Percentiles rank a stretch among this genome's conserved stretches.
These are phyloP conservation scores for Helicostylum pulchrum DNA, from an alignment of 192 early-diverging fungal genomes.

Conservation along the genomic window DNA sequence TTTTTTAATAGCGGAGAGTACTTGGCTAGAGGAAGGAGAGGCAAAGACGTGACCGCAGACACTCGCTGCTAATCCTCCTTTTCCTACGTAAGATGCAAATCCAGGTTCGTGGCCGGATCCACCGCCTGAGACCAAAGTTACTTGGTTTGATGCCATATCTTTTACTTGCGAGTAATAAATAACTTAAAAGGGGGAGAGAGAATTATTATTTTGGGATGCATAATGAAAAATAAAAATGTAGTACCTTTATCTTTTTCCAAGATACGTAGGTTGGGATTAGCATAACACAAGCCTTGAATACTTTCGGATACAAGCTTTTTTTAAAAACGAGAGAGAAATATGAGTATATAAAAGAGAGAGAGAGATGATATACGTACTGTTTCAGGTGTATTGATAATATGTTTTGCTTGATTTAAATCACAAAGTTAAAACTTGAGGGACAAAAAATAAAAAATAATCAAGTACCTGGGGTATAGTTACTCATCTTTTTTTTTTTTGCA, in stretches of 20 bases:
- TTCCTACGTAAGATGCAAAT: slow-evolving; percentile 75
- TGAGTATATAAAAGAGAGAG: too few species aligned
- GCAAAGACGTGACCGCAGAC: slow-evolving; percentile 87
- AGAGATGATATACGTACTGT: too few species aligned
- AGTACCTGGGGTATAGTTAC: too few species aligned
- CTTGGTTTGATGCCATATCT: slow-evolving; percentile 51
- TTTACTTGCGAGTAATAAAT: slow-evolving; percentile 57
- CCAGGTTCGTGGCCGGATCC: slow-evolving; percentile 85
- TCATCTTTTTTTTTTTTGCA: neutral
- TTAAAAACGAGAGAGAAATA: too few species aligned
- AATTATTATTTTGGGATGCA: too few species aligned
- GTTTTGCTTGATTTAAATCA: neutral
- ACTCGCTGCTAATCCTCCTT: slow-evolving; percentile 62
- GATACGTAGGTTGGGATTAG: slow-evolving; percentile 58
- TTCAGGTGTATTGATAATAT: slow-evolving; percentile 12
- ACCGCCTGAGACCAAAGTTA: slow-evolving; percentile 79
- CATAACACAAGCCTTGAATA: slow-evolving; percentile 52
- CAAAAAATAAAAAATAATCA: too few species aligned
- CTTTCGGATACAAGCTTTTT: slow-evolving; percentile 62
- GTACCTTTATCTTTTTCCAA: slow-evolving; percentile 55
- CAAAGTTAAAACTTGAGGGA: neutral
- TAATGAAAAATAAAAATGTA: too few species aligned
- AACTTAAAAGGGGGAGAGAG: too few species aligned
- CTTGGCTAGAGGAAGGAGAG: slow-evolving; percentile 75
- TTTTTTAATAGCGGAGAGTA: slow-evolving; percentile 67